Evolutionary conservation across 441 rosid species (phyloP).

Genomic region (Populus hybrid): DNA sequence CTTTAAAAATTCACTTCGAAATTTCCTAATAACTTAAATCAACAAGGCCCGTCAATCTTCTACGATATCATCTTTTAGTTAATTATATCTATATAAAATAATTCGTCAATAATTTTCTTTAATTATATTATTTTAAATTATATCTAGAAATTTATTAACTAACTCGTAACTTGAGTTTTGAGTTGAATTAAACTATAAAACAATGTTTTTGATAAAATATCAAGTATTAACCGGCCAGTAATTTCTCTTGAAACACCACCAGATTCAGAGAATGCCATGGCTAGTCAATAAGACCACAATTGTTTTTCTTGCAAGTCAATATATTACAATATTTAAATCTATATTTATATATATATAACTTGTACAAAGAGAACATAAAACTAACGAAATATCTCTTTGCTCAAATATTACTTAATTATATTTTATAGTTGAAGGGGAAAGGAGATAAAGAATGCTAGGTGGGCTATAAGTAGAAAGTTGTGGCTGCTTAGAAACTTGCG

Average conservation of each 20-base stretch:
- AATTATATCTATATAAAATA: too few relatives aligned
- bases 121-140: too few relatives aligned
- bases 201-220: too few relatives aligned
- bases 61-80: too few relatives aligned
- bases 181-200: too few relatives aligned
- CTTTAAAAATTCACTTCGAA: too few relatives aligned
- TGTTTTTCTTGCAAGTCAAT: not conserved
- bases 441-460: slow-evolving; percentile 19
- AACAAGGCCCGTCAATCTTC: too few relatives aligned
- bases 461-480: slow-evolving; percentile 53
- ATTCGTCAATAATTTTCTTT: too few relatives aligned
- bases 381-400: not conserved
- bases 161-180: too few relatives aligned
- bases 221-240: not conserved
- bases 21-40: too few relatives aligned
- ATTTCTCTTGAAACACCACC: not conserved
- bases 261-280: not conserved
- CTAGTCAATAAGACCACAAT: not conserved
- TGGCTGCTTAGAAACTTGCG: slow-evolving; percentile 64
- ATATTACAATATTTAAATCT: not conserved
- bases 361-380: not conserved
- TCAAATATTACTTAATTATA: not conserved
- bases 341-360: not conserved
- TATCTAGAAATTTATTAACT: too few relatives aligned
- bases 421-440: not conserved